phyloP scores from a whole-genome alignment of 23 red algal genomes.

The Cyanidium caldarium region DNA sequence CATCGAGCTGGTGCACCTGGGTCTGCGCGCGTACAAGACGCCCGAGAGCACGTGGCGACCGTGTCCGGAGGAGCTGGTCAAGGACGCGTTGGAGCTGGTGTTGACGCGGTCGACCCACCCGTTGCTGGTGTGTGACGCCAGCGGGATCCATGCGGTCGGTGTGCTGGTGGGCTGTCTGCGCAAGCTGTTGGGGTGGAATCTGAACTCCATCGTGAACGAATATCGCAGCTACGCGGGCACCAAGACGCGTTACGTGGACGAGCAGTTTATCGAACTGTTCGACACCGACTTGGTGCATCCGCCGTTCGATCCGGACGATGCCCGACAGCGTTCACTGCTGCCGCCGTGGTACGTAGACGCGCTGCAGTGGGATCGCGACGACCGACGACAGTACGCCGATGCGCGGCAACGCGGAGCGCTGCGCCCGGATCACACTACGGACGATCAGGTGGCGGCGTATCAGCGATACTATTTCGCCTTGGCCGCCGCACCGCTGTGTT shows the following conservation, averaged over 20 bases:
- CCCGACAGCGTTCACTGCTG: too few species aligned
- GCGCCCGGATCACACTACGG: neutral
- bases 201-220: slow-evolving; percentile 64
- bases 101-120: slow-evolving; percentile 26
- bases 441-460: neutral
- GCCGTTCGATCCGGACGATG: neutral
- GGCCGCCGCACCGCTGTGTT: neutral
- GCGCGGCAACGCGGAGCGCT: neutral
- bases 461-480: neutral
- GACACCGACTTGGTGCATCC: slow-evolving; percentile 59
- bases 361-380: neutral
- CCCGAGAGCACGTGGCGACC: slow-evolving; percentile 42
- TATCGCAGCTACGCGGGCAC: slow-evolving; percentile 52
- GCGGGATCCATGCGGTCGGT: slow-evolving; percentile 54
- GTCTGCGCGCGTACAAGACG: neutral
- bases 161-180: slow-evolving; percentile 73
- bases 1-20: slow-evolving; percentile 35
- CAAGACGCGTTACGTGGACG: slow-evolving; percentile 64
- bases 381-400: neutral
- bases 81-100: slow-evolving; percentile 41
- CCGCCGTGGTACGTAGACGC: neutral
- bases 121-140: slow-evolving; percentile 58
- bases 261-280: slow-evolving; percentile 98
- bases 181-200: slow-evolving; percentile 63
- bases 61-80: slow-evolving; percentile 74